Percentiles rank a stretch among this genome's conserved stretches.
Conservation (phyloP, 1,284 basidiomycete genomes). For the Tremellales sp. region DNA sequence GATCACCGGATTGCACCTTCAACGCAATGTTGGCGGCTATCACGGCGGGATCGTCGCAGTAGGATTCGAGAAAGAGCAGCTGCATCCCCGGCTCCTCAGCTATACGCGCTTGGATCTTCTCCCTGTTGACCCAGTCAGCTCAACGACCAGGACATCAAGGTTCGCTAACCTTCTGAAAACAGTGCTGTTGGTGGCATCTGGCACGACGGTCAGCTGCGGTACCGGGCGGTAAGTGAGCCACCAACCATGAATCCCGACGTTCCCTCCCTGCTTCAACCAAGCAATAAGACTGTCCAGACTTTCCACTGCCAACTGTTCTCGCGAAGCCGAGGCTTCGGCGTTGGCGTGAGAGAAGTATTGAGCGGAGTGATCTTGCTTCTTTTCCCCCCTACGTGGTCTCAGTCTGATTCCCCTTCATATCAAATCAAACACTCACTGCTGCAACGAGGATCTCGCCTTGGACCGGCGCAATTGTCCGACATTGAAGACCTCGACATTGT, state of each 20-base stretch:
- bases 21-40: conserved; percentile 94
- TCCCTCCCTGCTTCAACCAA: conserved; percentile 94
- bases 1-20: conserved; percentile 94
- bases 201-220: background rate
- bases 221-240: too few relatives aligned
- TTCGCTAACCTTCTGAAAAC: conserved; percentile 59
- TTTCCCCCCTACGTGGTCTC: conserved; percentile 22
- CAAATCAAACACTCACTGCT: conserved; percentile 61
- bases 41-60: conserved; percentile 88
- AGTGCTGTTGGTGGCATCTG: conserved; percentile 93
- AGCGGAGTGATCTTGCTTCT: conserved; percentile 78
- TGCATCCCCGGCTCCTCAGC: conserved; percentile 82
- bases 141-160: background rate
- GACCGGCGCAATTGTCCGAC: conserved; percentile 92
- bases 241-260: conserved; percentile 96
- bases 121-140: conserved; percentile 51
- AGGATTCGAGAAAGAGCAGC: conserved; percentile 89
- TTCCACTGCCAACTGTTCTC: conserved; percentile 84
- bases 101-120: conserved; percentile 76
- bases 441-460: conserved; percentile 63
- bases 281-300: conserved; percentile 90
- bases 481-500: conserved; percentile 98
- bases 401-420: background rate
- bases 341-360: conserved; percentile 90
- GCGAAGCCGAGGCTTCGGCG: conserved; percentile 66